Evolutionary conservation across 2,329 filamentous ascomycete species (phyloP).

Genomic region (Penicillium digitatum): DNA sequence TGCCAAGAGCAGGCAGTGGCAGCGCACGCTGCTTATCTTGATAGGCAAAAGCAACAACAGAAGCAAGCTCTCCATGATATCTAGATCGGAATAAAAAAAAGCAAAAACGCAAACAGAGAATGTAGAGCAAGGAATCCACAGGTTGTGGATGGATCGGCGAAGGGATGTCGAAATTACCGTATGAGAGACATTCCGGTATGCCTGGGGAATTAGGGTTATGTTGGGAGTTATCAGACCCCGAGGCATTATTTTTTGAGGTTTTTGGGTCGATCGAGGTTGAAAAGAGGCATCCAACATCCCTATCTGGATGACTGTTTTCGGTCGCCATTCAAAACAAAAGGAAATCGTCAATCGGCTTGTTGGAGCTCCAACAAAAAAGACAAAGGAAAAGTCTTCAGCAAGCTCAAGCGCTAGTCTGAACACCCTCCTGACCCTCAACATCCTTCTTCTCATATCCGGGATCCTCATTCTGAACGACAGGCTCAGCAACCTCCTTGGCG

Average conservation of each 20-base stretch:
- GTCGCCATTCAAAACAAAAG: neutral
- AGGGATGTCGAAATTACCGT: slow-evolving; percentile 16
- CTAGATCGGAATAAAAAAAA: slow-evolving; percentile 17
- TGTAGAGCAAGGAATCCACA: slow-evolving; percentile 13
- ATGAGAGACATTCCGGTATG: slow-evolving; percentile 1
- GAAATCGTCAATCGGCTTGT: neutral
- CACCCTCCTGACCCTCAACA: slow-evolving; percentile 25
- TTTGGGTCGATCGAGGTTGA: neutral
- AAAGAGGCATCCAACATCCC: neutral
- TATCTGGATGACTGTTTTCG: neutral
- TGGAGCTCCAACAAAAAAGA: slow-evolving; percentile 1
- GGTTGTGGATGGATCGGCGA: slow-evolving; percentile 13
- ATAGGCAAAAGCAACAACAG: slow-evolving; percentile 14
- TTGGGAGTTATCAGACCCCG: neutral
- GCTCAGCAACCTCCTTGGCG: slow-evolving; percentile 24
- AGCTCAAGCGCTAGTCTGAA: slow-evolving; percentile 31
- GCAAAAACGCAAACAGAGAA: slow-evolving; percentile 4
- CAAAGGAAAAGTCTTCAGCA: slow-evolving; percentile 9
- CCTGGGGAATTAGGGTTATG: slow-evolving; percentile 1
- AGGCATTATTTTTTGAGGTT: neutral
- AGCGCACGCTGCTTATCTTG: slow-evolving; percentile 10
- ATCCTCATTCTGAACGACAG: slow-evolving; percentile 25
- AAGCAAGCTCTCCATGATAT: slow-evolving; percentile 21
- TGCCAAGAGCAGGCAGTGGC: slow-evolving; percentile 11
- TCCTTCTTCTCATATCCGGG: slow-evolving; percentile 28